phyloP scores from a whole-genome alignment of 176 grass and related monocot genomes.

The Oryza punctata region DNA sequence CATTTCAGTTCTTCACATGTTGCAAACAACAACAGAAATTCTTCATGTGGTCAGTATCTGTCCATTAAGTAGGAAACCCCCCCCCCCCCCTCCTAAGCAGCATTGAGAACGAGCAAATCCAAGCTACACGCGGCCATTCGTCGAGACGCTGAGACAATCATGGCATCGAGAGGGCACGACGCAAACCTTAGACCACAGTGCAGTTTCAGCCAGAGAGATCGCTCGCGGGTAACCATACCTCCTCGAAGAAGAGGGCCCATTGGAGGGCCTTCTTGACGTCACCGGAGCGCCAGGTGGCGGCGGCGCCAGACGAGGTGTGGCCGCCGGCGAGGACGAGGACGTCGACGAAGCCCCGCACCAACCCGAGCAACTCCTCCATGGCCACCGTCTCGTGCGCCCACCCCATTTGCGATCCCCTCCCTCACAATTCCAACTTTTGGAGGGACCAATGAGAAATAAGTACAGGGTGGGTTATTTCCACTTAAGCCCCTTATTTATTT shows the following conservation, averaged over 20 bases:
- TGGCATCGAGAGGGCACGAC: neutral
- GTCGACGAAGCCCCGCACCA: conserved; percentile 75
- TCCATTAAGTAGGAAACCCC: neutral
- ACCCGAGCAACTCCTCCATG: conserved; percentile 47
- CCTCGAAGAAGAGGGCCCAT: conserved; percentile 86
- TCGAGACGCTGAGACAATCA: neutral
- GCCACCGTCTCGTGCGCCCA: conserved; percentile 53
- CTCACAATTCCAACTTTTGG: conserved; percentile 26
- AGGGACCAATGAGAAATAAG: neutral
- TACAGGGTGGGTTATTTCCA: neutral
- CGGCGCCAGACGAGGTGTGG: conserved; percentile 51
- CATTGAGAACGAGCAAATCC: neutral
- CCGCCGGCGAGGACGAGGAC: conserved; percentile 79
- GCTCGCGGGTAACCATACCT: conserved; percentile 39
- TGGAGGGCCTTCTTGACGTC: conserved; percentile 53
- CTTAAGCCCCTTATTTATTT: neutral
- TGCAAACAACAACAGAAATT: neutral
- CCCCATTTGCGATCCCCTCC: conserved; percentile 22
- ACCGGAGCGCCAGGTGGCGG: conserved; percentile 49
- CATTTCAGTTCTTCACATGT: neutral
- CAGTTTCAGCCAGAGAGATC: neutral
- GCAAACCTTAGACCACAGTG: conserved; percentile 9
- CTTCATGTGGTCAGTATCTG: neutral
- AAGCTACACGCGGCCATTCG: neutral
- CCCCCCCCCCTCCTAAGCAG: neutral